Conservation (phyloP, 164 flowering plant species). For the Annona squamosa region DNA sequence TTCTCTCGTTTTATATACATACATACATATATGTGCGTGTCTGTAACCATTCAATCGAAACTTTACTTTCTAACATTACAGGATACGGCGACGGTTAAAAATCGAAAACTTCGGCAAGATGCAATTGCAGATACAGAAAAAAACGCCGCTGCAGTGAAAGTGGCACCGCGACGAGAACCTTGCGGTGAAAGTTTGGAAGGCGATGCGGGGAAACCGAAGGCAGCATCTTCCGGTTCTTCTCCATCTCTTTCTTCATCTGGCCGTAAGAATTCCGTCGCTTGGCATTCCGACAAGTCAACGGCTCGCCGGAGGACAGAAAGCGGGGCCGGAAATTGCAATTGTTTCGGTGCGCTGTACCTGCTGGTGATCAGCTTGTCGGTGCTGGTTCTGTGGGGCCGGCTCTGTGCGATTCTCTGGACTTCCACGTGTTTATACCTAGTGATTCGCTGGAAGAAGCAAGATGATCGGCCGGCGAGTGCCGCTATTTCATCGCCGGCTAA, state of each 20-base stretch:
- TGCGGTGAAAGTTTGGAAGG: not conserved
- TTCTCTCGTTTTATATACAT: not conserved
- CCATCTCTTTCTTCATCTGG: not conserved
- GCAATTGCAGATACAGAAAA: not conserved
- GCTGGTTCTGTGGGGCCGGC: slow-evolving; percentile 9
- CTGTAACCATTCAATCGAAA: too few relatives aligned
- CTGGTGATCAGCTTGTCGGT: slow-evolving; percentile 4
- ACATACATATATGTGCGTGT: too few relatives aligned
- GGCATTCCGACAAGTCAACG: not conserved
- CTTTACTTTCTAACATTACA: not conserved
- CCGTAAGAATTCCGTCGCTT: not conserved
- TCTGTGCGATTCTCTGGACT: slow-evolving; percentile 12
- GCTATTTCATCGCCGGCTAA: not conserved
- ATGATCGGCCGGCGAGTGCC: not conserved
- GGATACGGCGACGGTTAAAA: not conserved
- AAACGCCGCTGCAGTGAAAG: not conserved
- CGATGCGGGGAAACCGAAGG: not conserved
- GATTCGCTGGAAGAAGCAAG: not conserved
- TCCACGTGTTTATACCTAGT: slow-evolving; percentile 7
- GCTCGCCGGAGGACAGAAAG: not conserved
- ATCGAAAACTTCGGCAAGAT: not conserved
- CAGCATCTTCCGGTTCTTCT: not conserved
- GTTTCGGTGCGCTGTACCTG: not conserved
- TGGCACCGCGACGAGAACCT: not conserved
- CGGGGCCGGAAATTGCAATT: not conserved